Evolutionary conservation across 805 yeast genomes (phyloP), one percentile per base, ranked within the genome.

Genomic region (Ogataea minuta): DNA sequence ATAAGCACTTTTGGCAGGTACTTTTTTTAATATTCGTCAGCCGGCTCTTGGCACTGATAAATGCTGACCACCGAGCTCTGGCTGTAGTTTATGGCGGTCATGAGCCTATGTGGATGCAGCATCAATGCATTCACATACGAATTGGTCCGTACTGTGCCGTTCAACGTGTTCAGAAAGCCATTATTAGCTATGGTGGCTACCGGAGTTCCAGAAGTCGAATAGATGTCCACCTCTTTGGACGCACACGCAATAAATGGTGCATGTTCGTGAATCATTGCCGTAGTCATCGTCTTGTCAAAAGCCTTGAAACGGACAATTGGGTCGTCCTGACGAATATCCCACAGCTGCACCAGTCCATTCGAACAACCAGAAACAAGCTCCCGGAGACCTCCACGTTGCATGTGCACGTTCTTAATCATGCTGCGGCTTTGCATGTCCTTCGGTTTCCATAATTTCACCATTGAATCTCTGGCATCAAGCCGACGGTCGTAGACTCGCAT

Each of bases 361-460:
- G 84, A 66, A 7, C 84, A 73, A 0, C 95, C 98, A 47, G 91
- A 80, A 2, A 84, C 83, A 31, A 93, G 71, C 57, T 93, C 99
- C 41, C 99, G 72, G 52, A 79, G 78, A 0, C 99, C 99, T 26
- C 99, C 99, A 53, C 99, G 73, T 67, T 93, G 99, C 95, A 93
- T 84, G 54, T 87, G 95, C 8, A 90, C 80, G 50, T 84, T 87
- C 31, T 80, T 69, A 29, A 91, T 78, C 19, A 50, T 44, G 21
- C 61, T 49, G 14, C 53, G 44, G 23, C 51, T 53, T 10, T 39
- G 31, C 2, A 28, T 7, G 12, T 35, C 49, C n/a, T 62, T 60
- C n/a, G 73, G 69, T 48, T 77, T 74, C 95, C 97, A 93, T 6
- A 81, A 69, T 52, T 80, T 78, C 9, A 88, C 86, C 85, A 91